Conservation (phyloP, 495 filamentous ascomycete genomes). For the Entonaema liquescens region DNA sequence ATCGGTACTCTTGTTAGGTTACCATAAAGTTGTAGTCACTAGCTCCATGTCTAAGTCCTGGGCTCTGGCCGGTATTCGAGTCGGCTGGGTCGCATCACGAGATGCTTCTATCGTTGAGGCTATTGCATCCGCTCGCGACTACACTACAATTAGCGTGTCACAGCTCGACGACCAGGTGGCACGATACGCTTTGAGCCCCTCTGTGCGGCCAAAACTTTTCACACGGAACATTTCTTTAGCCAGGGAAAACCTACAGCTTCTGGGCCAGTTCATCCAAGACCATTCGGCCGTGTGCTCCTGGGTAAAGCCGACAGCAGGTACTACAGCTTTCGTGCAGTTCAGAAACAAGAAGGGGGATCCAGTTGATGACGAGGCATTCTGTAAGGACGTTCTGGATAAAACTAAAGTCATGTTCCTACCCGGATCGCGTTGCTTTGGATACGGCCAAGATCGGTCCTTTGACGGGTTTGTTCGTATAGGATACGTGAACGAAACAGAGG, state of each 20-base stretch:
- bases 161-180: slow-evolving; percentile 85
- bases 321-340: slow-evolving; percentile 83
- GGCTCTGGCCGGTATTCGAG: slow-evolving; percentile 80
- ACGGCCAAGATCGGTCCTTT: slow-evolving; percentile 65
- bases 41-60: slow-evolving; percentile 90
- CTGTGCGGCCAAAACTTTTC: slow-evolving; percentile 73
- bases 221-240: slow-evolving; percentile 75
- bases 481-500: slow-evolving; percentile 75
- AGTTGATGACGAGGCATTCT: slow-evolving; percentile 77
- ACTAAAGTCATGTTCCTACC: slow-evolving; percentile 84
- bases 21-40: slow-evolving; percentile 74
- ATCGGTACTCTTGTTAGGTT: slow-evolving; percentile 75
- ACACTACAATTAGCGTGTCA: slow-evolving; percentile 86
- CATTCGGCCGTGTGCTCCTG: slow-evolving; percentile 68
- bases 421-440: slow-evolving; percentile 78
- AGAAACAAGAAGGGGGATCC: slow-evolving; percentile 66
- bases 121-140: slow-evolving; percentile 74
- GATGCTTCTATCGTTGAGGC: slow-evolving; percentile 68
- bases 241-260: slow-evolving; percentile 70
- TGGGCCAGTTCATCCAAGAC: slow-evolving; percentile 73
- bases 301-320: slow-evolving; percentile 82
- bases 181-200: slow-evolving; percentile 70
- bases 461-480: slow-evolving; percentile 82
- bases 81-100: slow-evolving; percentile 84
- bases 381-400: slow-evolving; percentile 71